A percentile compares a stretch with the other conserved stretches of the same genome.
These are phyloP conservation scores for Penicillium crustosum DNA, from an alignment of 2,329 filamentous ascomycete species.

Conservation along the genomic window DNA sequence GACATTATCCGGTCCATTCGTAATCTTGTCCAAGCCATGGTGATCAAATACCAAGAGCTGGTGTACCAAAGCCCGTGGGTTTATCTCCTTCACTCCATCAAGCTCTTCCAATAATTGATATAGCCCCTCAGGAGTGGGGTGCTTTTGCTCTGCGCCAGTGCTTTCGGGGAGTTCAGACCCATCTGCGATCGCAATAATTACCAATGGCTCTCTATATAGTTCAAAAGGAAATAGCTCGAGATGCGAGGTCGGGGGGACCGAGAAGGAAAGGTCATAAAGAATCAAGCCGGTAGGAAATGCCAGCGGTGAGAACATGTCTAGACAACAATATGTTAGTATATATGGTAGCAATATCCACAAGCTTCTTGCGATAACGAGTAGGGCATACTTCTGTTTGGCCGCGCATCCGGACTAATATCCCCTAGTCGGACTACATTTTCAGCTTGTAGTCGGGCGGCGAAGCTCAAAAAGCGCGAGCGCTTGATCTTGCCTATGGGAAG, in stretches of 20 bases:
- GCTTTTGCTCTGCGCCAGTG: constrained; percentile 25
- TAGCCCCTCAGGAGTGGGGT: constrained; percentile 40
- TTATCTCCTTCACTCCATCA: constrained; percentile 68
- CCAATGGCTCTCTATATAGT: constrained; percentile 78
- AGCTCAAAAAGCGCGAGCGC: constrained; percentile 73
- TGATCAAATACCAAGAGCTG: constrained; percentile 80
- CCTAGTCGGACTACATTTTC: constrained; percentile 81
- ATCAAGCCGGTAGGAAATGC: constrained; percentile 83
- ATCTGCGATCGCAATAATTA: constrained; percentile 82
- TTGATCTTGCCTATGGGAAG: constrained; percentile 85
- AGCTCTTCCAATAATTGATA: constrained; percentile 60
- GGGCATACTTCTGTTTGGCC: constrained; percentile 77
- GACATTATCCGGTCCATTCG: constrained; percentile 62
- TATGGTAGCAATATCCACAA: neutral
- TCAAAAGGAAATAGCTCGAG: constrained; percentile 84
- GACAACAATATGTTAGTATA: constrained; percentile 25
- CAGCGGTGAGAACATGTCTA: constrained; percentile 91
- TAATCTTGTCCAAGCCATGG: constrained; percentile 55
- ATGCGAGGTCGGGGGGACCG: constrained; percentile 76
- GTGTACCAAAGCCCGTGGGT: constrained; percentile 74
- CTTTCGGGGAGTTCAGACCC: constrained; percentile 62
- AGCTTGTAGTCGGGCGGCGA: constrained; percentile 72
- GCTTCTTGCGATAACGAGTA: neutral
- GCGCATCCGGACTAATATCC: constrained; percentile 80
- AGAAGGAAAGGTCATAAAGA: constrained; percentile 82